Evolutionary conservation across 768 basidiomycete genomes (phyloP).

Genomic region (Coprinopsis cinerea): DNA sequence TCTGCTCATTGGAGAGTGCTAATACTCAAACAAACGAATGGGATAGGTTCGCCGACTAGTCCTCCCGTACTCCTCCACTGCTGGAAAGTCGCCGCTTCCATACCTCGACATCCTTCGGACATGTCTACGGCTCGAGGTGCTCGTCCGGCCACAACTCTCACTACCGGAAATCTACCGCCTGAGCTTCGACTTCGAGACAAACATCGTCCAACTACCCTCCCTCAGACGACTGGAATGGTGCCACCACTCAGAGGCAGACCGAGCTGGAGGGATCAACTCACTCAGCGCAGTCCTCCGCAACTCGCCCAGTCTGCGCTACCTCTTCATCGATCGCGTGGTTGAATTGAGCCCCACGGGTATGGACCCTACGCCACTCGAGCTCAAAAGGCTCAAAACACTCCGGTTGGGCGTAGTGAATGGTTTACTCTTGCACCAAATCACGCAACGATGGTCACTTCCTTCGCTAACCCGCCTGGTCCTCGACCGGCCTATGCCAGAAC

Average conservation of each 20-base stretch:
- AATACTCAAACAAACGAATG: neutral
- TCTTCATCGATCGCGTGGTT: constrained; percentile 47
- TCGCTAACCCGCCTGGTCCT: constrained; percentile 44
- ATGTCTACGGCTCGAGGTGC: constrained; percentile 47
- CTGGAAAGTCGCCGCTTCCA: constrained; percentile 20
- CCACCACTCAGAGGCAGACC: constrained; percentile 51
- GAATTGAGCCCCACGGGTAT: constrained; percentile 22
- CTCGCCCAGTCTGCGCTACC: constrained; percentile 52
- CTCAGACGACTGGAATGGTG: constrained; percentile 67
- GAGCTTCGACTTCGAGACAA: constrained; percentile 49
- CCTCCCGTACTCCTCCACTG: constrained; percentile 52
- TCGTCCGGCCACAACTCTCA: constrained; percentile 40
- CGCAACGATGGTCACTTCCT: constrained; percentile 45
- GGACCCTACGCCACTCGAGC: constrained; percentile 23
- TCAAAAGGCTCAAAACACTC: constrained; percentile 47
- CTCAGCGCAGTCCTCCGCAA: constrained; percentile 43
- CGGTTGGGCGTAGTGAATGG: constrained; percentile 44
- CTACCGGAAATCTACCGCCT: constrained; percentile 8
- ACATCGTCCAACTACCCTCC: constrained; percentile 38
- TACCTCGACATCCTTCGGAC: constrained; percentile 42
- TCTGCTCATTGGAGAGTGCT: neutral
- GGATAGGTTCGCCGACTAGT: constrained; percentile 48
- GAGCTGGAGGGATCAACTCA: constrained; percentile 62
- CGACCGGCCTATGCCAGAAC: constrained; percentile 38
- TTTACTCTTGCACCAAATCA: constrained; percentile 45